Percentiles rank a stretch among this genome's conserved stretches.
Conservation (phyloP, 768 basidiomycete genomes). For the Mycena filopes region DNA sequence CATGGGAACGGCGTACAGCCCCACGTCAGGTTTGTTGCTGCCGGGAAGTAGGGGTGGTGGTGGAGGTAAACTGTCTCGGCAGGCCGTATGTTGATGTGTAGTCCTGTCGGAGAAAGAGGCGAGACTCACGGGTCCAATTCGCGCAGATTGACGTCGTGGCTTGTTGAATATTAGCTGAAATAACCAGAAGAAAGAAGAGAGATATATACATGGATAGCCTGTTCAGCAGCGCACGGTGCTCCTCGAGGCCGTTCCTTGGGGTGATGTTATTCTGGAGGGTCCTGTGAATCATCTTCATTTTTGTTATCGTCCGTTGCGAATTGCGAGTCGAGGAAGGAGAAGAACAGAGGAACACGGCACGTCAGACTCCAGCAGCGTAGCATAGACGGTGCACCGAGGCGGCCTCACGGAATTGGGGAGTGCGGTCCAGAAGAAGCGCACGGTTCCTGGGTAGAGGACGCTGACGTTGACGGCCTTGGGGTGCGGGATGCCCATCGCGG, state of each 20-base stretch:
- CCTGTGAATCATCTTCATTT: constrained; percentile 14
- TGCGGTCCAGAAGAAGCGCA: constrained; percentile 38
- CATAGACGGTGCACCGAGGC: neutral
- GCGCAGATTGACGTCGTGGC: neutral
- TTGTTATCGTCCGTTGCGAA: neutral
- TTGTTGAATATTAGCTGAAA: neutral
- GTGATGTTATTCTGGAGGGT: neutral
- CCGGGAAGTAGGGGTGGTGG: neutral
- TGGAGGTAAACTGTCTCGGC: no score
- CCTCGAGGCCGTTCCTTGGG: neutral
- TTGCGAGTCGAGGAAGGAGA: neutral
- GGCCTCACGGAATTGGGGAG: constrained; percentile 19
- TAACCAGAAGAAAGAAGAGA: neutral
- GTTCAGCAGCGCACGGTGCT: neutral
- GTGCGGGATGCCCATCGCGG: constrained; percentile 48
- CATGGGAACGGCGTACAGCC: constrained; percentile 18
- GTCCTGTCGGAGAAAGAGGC: no score
- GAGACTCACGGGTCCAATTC: constrained; percentile 1
- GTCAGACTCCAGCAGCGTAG: no score
- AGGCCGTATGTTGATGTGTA: no score
- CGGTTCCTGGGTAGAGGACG: constrained; percentile 45
- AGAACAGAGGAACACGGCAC: no score
- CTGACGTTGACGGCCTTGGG: constrained; percentile 49
- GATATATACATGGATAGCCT: constrained; percentile 12
- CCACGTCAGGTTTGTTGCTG: neutral